phyloP scores from a whole-genome alignment of 495 filamentous ascomycete genomes.

The Tuber calosporum region DNA sequence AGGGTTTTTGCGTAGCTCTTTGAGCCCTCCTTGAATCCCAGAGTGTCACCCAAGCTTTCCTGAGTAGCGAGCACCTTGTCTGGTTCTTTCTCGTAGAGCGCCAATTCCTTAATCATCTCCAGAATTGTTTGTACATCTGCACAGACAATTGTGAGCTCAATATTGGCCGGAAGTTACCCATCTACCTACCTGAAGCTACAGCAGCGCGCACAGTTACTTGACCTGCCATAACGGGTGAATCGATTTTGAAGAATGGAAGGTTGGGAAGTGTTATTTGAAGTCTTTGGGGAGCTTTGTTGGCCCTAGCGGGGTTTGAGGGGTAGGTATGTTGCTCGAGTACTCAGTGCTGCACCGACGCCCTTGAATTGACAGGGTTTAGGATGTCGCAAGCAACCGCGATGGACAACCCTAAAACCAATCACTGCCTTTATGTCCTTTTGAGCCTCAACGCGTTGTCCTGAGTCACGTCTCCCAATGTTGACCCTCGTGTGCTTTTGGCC shows the following conservation, averaged over 20 bases:
- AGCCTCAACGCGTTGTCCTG: not conserved
- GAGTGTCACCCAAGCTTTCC: conserved; percentile 61
- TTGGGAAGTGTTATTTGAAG: not conserved
- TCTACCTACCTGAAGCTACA: not conserved
- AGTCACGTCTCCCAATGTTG: not conserved
- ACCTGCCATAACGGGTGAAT: not conserved
- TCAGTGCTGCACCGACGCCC: too few relatives aligned
- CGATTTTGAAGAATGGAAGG: not conserved
- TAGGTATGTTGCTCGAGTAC: not conserved
- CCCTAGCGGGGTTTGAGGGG: not conserved
- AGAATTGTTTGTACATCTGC: conserved; percentile 77
- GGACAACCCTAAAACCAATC: not conserved
- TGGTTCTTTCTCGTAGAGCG: conserved; percentile 72
- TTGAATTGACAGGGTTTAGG: too few relatives aligned
- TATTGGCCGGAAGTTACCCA: not conserved
- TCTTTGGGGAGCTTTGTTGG: not conserved
- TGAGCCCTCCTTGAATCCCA: conserved; percentile 58
- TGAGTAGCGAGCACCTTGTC: conserved; percentile 73
- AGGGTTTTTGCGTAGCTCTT: conserved; percentile 45
- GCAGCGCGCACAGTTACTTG: not conserved
- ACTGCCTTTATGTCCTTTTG: not conserved
- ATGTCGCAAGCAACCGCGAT: too few relatives aligned
- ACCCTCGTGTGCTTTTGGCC: not conserved
- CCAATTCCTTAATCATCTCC: conserved; percentile 75
- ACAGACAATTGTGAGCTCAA: not conserved